A percentile compares a stretch with the other conserved stretches of the same genome.
Evolutionary conservation across 1,284 basidiomycete genomes (phyloP).

Genomic region (Ceratobasidium sp.): DNA sequence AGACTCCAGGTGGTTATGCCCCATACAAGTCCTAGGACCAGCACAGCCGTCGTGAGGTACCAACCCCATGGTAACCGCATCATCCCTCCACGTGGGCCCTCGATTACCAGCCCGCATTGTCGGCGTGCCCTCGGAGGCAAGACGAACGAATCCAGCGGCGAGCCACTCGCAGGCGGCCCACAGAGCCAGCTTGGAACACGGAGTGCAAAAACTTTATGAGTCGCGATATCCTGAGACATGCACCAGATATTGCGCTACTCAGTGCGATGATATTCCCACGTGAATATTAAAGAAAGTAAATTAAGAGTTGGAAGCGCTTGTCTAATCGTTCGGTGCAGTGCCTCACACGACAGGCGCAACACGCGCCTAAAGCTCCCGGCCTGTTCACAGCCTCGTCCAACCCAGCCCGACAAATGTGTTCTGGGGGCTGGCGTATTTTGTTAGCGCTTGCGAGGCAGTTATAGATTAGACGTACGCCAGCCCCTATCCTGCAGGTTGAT

Average conservation of each 20-base stretch:
- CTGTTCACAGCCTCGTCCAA: background rate
- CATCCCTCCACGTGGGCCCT: slow-evolving; percentile 29
- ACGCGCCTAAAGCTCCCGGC: background rate
- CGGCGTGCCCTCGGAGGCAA: background rate
- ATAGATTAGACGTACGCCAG: background rate
- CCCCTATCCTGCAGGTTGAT: background rate
- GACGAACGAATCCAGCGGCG: background rate
- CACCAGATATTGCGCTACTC: slow-evolving; percentile 2
- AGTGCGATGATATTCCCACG: background rate
- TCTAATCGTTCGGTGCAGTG: background rate
- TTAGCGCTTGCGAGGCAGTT: background rate
- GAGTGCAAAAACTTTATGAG: background rate
- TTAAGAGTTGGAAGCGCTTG: background rate
- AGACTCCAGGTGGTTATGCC: background rate
- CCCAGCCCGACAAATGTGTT: background rate
- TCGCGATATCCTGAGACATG: background rate
- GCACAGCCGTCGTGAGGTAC: slow-evolving; percentile 42
- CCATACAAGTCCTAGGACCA: background rate
- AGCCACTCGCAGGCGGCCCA: background rate
- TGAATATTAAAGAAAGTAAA: background rate
- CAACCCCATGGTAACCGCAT: slow-evolving; percentile 21
- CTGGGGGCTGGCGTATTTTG: background rate
- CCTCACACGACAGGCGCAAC: background rate
- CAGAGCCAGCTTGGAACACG: background rate
- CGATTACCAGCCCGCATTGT: background rate